Percentiles rank a stretch among this genome's conserved stretches.
These are phyloP conservation scores for Arthrinium phaeospermum DNA, from an alignment of 2,329 filamentous ascomycete genomes.

Conservation along the genomic window DNA sequence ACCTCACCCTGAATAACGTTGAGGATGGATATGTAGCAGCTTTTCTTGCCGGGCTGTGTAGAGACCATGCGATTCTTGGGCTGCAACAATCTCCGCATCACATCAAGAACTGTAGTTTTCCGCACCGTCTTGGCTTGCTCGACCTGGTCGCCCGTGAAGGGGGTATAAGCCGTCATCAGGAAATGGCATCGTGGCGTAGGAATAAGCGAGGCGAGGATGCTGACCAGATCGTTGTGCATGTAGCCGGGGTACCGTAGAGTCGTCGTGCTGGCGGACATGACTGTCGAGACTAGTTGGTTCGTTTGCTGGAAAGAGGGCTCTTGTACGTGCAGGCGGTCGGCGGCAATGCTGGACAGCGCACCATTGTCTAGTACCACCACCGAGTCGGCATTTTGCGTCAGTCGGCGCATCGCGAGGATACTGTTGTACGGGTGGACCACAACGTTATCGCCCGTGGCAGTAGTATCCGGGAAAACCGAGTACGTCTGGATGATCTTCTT, in stretches of 20 bases:
- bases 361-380: conserved; percentile 98
- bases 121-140: conserved; percentile 97
- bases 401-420: conserved; percentile 83
- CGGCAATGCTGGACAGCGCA: conserved; percentile 89
- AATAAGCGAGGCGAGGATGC: conserved; percentile 94
- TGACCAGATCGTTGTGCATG: conserved; percentile 99
- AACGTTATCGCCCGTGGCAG: conserved; percentile 85
- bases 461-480: conserved; percentile 95
- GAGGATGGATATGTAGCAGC: conserved; percentile 98
- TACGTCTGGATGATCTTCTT: conserved; percentile 99
- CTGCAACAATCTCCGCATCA: conserved; percentile 93
- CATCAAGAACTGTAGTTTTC: conserved; percentile 96
- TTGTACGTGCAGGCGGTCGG: conserved; percentile 92
- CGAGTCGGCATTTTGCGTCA: conserved; percentile 96
- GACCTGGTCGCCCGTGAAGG: conserved; percentile 94
- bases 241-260: conserved; percentile 97
- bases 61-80: conserved; percentile 99
- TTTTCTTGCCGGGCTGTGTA: conserved; percentile 92
- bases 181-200: conserved; percentile 97
- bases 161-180: conserved; percentile 97
- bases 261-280: conserved; percentile 98
- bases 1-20: conserved; percentile 99
- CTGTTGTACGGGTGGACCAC: conserved; percentile 96
- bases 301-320: conserved; percentile 97
- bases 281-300: conserved; percentile 94